Percentiles rank a stretch among this genome's conserved stretches.
phyloP scores from a whole-genome alignment of 2,329 filamentous ascomycete species.

The Aspergillus sojae region DNA sequence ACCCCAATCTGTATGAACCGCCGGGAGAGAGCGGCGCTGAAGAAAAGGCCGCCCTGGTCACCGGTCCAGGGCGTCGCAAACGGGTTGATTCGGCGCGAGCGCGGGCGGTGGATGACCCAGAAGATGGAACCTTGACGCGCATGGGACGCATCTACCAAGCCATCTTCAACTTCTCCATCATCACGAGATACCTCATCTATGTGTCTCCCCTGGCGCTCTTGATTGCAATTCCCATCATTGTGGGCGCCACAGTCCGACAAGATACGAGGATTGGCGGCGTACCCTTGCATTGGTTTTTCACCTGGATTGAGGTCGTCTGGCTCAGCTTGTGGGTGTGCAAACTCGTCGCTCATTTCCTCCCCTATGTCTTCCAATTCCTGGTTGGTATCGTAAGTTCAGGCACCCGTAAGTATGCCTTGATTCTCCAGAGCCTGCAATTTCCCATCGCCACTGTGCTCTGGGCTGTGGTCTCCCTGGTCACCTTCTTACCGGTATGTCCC shows the following conservation, averaged over 20 bases:
- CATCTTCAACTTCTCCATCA: constrained; percentile 63
- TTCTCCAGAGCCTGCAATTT: constrained; percentile 61
- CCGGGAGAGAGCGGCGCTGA: constrained; percentile 30
- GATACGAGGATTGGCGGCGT: constrained; percentile 58
- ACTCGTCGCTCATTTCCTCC: constrained; percentile 60
- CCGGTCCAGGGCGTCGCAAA: constrained; percentile 36
- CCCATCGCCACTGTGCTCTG: constrained; percentile 63
- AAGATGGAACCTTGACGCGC: constrained; percentile 59
- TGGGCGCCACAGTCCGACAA: constrained; percentile 56
- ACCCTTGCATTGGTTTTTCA: constrained; percentile 63
- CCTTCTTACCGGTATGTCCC: constrained; percentile 55
- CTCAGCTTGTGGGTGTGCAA: constrained; percentile 65
- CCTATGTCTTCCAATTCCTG: constrained; percentile 62
- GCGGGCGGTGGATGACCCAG: constrained; percentile 41
- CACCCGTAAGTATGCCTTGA: constrained; percentile 64
- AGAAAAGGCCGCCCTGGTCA: constrained; percentile 34
- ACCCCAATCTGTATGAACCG: constrained; percentile 34
- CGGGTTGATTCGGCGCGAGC: constrained; percentile 34
- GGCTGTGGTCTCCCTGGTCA: constrained; percentile 61
- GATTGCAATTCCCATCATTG: constrained; percentile 65
- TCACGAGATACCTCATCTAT: constrained; percentile 67
- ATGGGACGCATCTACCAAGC: constrained; percentile 64
- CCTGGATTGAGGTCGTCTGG: constrained; percentile 68
- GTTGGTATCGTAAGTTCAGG: constrained; percentile 66
- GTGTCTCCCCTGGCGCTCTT: constrained; percentile 59